Conservation (phyloP, 2,329 filamentous ascomycete genomes). For the Septoria linicola region DNA sequence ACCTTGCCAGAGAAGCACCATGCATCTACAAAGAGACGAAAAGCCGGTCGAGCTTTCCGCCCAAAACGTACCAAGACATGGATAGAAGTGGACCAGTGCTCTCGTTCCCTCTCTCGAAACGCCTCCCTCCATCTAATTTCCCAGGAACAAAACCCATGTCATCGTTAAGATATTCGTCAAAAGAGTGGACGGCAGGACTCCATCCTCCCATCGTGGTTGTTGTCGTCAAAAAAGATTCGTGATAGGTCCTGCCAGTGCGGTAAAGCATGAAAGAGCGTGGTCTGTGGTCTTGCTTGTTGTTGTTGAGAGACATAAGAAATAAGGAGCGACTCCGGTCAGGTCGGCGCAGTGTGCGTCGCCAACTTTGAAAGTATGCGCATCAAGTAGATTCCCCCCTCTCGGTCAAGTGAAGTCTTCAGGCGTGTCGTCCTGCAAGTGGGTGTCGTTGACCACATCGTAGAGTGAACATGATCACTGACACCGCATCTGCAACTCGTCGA, state of each 20-base stretch:
- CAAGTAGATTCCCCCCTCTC: conserved; percentile 10
- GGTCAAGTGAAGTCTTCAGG: background rate
- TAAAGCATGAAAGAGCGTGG: no score
- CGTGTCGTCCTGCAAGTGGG: conserved; percentile 6
- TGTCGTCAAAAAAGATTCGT: conserved; percentile 14
- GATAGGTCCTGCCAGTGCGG: background rate
- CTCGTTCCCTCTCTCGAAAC: no score
- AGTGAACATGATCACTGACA: conserved; percentile 8
- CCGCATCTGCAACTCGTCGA: conserved; percentile 34
- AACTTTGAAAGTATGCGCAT: conserved; percentile 15
- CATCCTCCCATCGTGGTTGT: conserved; percentile 12
- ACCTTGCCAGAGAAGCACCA: no score
- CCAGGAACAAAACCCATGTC: background rate
- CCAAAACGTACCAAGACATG: no score
- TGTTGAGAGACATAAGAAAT: conserved; percentile 14
- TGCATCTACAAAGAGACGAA: no score
- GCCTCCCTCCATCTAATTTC: conserved; percentile 6
- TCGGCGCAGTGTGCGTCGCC: background rate
- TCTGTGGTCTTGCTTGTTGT: no score
- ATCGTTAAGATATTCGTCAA: conserved; percentile 26
- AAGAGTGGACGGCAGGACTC: conserved; percentile 33
- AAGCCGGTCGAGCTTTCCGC: no score
- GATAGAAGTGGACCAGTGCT: no score
- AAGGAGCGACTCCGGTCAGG: conserved; percentile 15
- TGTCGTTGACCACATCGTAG: background rate